phyloP scores from a whole-genome alignment of 2,329 filamentous ascomycete genomes.

The Pestalotiopsis sp. region DNA sequence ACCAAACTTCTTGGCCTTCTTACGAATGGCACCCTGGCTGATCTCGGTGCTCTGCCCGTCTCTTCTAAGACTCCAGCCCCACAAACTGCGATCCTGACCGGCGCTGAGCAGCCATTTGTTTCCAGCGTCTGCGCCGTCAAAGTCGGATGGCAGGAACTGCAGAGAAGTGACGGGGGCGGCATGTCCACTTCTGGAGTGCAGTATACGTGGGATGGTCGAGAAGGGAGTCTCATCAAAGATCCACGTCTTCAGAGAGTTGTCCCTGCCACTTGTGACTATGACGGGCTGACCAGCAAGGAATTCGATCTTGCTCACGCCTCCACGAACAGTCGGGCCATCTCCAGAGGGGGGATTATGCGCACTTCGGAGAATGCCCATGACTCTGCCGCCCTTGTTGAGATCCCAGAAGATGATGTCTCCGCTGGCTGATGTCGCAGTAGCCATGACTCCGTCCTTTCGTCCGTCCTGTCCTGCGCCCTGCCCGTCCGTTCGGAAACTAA shows the following conservation, averaged over 20 bases:
- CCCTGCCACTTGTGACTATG: conserved; percentile 84
- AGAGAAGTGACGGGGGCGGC: conserved; percentile 82
- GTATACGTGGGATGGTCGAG: conserved; percentile 79
- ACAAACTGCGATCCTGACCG: conserved; percentile 86
- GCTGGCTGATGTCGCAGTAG: conserved; percentile 76
- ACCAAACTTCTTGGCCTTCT: conserved; percentile 88
- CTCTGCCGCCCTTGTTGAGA: conserved; percentile 82
- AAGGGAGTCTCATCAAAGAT: conserved; percentile 94
- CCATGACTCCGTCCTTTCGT: conserved; percentile 86
- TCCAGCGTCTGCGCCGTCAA: conserved; percentile 83
- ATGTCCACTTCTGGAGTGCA: conserved; percentile 88
- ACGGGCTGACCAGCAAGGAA: conserved; percentile 90
- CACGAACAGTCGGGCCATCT: conserved; percentile 59
- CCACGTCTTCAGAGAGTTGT: conserved; percentile 95
- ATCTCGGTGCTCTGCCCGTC: conserved; percentile 94
- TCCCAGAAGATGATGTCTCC: conserved; percentile 98
- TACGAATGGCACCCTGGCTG: conserved; percentile 86
- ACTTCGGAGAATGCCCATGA: conserved; percentile 83
- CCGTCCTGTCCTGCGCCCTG: conserved; percentile 88
- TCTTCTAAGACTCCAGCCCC: conserved; percentile 93
- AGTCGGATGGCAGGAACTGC: conserved; percentile 83
- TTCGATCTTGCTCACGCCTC: conserved; percentile 84
- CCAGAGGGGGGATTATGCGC: conserved; percentile 78
- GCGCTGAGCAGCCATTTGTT: conserved; percentile 96
- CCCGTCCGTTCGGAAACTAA: conserved; percentile 89